These are phyloP conservation scores for Rhodofomes roseus DNA, from an alignment of 1,284 basidiomycete species.

Conservation along the genomic window DNA sequence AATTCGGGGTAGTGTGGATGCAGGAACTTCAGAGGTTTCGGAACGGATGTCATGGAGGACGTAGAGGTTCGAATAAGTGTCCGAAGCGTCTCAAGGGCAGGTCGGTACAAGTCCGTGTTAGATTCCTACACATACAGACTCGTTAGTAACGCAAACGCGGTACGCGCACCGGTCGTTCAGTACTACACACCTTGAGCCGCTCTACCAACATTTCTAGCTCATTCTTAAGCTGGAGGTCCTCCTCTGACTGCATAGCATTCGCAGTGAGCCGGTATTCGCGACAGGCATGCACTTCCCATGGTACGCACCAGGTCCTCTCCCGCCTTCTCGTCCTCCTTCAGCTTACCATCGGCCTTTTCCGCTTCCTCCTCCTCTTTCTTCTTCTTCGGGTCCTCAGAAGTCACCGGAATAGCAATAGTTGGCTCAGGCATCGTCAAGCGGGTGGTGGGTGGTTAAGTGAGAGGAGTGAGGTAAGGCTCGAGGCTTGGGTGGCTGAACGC, in stretches of 20 bases:
- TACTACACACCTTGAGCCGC: constrained; percentile 71
- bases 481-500: not conserved
- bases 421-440: constrained; percentile 47
- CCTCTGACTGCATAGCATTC: constrained; percentile 69
- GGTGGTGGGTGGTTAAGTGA: constrained; percentile 1
- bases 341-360: constrained; percentile 30
- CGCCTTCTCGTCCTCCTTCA: constrained; percentile 55
- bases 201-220: constrained; percentile 99
- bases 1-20: constrained; percentile 93
- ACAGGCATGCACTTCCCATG: not conserved
- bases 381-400: constrained; percentile 72
- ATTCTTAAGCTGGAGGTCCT: constrained; percentile 91
- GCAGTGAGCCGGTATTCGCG: not conserved
- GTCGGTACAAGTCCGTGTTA: constrained; percentile 80
- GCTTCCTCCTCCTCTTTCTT: constrained; percentile 47
- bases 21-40: constrained; percentile 98
- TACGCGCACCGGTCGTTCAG: not conserved
- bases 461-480: constrained; percentile 5
- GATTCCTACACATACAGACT: constrained; percentile 64
- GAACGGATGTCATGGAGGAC: constrained; percentile 99
- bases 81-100: constrained; percentile 91
- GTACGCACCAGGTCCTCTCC: constrained; percentile 79
- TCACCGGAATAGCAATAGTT: constrained; percentile 54
- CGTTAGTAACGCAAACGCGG: not conserved
- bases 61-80: constrained; percentile 96